Evolutionary conservation across 164 flowering plant genomes (phyloP), one percentile per base, ranked within the genome.

Genomic region (Piper betle): DNA sequence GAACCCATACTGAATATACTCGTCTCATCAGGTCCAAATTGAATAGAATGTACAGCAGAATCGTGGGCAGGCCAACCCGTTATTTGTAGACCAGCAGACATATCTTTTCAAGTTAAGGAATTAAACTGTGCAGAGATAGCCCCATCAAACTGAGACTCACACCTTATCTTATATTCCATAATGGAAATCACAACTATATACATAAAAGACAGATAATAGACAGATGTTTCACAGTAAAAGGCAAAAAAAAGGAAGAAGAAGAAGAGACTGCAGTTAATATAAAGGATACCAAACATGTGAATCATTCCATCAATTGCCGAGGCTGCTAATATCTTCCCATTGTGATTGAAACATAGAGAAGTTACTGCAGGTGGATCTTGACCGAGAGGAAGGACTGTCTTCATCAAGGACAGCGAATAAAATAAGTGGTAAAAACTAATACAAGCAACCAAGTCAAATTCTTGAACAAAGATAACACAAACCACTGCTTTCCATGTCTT

Each of bases 21-120:
- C 0, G 98, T 88, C 73, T 88, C 95, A 71, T 92, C 95, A 54
- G 87, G 87, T 56, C 98, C 98, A 78, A 92, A 92, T 64, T 78
- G 77, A 75, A 92, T 74, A 61, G 98, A 92, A 75, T 82, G 82
- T 52, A 92, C 79, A 58, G 93, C 91, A 71, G 88, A 78, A 79
- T 92, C 98, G 75, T 92, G 98, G 59, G 96, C 98, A 57, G 95
- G 98, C 98, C 96, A 92, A 16, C 98, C 98, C 50, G 98, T 88
- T 54, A 92, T 89, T 84, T 87, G 98, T 42, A 88, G 81, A 59
- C 91, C 87, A 67, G 98, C 91, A 67, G 93, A 74, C 95, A 92
- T 92, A 74, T 92, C 98, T 92, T 66, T 12, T 18, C 66, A 54
- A 40, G 79, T 85, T 75, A 85, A 86, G 88, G 83, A 62, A 43